Evolutionary conservation across 176 grass and related monocot species (phyloP), one percentile per base, ranked within the genome.

Genomic region (Urochloa ruziziensis): DNA sequence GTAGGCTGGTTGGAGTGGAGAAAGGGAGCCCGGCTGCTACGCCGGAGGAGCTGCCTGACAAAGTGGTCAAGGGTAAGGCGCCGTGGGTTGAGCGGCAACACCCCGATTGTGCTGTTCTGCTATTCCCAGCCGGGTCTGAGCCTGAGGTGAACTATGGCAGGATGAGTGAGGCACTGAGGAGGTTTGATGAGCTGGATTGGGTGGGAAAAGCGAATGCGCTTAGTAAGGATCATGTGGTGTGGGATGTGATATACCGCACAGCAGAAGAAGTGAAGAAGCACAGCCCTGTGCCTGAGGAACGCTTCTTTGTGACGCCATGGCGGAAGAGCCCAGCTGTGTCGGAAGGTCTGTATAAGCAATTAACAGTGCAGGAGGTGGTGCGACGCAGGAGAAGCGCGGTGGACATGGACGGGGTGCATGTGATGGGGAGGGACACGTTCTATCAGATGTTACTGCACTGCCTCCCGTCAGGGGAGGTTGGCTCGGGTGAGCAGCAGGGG

Each of bases 391-490:
- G 95, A 56, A 94, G 90, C 25, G 95, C 92, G 0, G 95, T 97
- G 14, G 95, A 97, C 81, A 94, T 97, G 92, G 95, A 94, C 0
- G 81, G 90, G 1, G 42, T 79, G 62, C 90, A 97, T 80, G 75
- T 91, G 0, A 92, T 97, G 92, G 65, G 73, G 27, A 92, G 71
- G 83, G 75, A 90, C 2, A 84, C 82, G 0, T 97, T 97, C 88
- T 97, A 94, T 63, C 95, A 97, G 74, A 94, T 97, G 16, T 67
- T 97, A 30, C 61, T 97, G 59, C 92, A 89, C 69, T 97, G 95
- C 71, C 76, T 97, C 34, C 95, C 95, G 2, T 94, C 95, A 72
- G 95, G 95, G 0, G 84, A 89, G 54, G 58, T 91, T 80, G 25
- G 57, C 34, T 54, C 37, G 2, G 88, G 88, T 21, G 86, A 89